phyloP scores from a whole-genome alignment of 495 filamentous ascomycete species.

The Rhypophila decipiens region DNA sequence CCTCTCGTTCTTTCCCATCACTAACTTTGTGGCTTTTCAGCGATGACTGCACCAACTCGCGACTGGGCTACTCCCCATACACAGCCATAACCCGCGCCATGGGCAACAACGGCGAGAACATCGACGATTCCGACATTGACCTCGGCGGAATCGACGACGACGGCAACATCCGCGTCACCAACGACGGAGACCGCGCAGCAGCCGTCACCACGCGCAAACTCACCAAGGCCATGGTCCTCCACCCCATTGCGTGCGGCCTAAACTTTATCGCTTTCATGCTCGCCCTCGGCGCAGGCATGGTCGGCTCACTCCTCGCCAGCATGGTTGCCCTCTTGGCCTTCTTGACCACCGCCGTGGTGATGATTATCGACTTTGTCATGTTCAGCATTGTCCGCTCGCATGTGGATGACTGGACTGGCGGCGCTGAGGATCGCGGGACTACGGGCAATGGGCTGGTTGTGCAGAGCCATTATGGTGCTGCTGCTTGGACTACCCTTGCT shows the following conservation, averaged over 20 bases:
- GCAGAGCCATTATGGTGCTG: conserved; percentile 43
- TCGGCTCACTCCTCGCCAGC: conserved; percentile 46
- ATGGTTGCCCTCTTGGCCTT: conserved; percentile 45
- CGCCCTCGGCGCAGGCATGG: conserved; percentile 45
- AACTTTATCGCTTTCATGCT: conserved; percentile 55
- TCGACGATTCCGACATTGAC: too few relatives aligned
- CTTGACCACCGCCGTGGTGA: conserved; percentile 46
- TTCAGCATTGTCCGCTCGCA: conserved; percentile 47
- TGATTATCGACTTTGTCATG: conserved; percentile 50
- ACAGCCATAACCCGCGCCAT: neutral
- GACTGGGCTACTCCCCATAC: neutral
- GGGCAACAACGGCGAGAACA: too few relatives aligned
- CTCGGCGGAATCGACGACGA: too few relatives aligned
- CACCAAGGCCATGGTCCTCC: conserved; percentile 53
- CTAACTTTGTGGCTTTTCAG: too few relatives aligned
- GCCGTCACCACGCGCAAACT: conserved; percentile 39
- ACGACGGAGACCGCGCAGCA: too few relatives aligned
- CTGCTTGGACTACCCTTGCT: conserved; percentile 46
- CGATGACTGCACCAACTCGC: neutral
- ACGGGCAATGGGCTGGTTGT: too few relatives aligned
- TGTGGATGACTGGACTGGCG: conserved; percentile 35
- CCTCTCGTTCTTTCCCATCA: too few relatives aligned
- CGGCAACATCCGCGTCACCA: conserved; percentile 31
- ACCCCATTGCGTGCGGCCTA: conserved; percentile 52
- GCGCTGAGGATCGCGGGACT: too few relatives aligned